A percentile compares a stretch with the other conserved stretches of the same genome.
These are phyloP conservation scores for Fusarium duplospermum DNA, from an alignment of 2,329 filamentous ascomycete genomes.

Conservation along the genomic window DNA sequence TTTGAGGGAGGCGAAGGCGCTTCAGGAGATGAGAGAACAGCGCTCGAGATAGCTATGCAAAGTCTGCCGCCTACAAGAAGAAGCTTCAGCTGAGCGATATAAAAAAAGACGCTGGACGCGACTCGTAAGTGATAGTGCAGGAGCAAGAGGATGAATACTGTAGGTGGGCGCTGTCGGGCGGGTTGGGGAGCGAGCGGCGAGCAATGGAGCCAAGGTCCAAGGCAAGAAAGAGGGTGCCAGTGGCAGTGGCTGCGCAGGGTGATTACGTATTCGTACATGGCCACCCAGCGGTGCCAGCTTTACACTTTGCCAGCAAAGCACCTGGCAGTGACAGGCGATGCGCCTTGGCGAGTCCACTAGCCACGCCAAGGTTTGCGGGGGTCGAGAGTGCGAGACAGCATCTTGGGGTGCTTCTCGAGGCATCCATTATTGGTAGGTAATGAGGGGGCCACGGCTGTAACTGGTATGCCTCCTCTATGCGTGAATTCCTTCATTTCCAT, in stretches of 20 bases:
- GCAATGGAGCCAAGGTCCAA: constrained; percentile 30
- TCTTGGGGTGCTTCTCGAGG: background rate
- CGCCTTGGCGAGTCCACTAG: background rate
- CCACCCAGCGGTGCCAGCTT: constrained; percentile 18
- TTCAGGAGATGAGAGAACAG: constrained; percentile 6
- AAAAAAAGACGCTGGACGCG: constrained; percentile 29
- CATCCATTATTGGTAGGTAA: background rate
- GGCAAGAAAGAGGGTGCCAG: background rate
- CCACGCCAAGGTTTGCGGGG: constrained; percentile 35
- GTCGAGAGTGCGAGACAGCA: background rate
- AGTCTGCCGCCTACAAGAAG: constrained; percentile 3
- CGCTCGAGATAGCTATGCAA: constrained; percentile 7
- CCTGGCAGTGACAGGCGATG: constrained; percentile 8
- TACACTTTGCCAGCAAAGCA: constrained; percentile 29
- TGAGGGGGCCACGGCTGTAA: background rate
- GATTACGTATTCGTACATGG: constrained; percentile 36
- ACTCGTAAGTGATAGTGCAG: constrained; percentile 29
- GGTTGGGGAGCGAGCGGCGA: constrained; percentile 29
- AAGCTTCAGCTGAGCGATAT: constrained; percentile 10
- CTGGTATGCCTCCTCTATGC: background rate
- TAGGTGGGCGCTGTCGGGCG: constrained; percentile 35
- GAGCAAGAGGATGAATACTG: constrained; percentile 15
- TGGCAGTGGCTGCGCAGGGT: constrained; percentile 35
- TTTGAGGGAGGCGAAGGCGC: constrained; percentile 9
- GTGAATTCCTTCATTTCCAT: background rate